Evolutionary conservation across 1,284 basidiomycete genomes (phyloP), one percentile per base, ranked within the genome.

Genomic region (Golubevia sp.): DNA sequence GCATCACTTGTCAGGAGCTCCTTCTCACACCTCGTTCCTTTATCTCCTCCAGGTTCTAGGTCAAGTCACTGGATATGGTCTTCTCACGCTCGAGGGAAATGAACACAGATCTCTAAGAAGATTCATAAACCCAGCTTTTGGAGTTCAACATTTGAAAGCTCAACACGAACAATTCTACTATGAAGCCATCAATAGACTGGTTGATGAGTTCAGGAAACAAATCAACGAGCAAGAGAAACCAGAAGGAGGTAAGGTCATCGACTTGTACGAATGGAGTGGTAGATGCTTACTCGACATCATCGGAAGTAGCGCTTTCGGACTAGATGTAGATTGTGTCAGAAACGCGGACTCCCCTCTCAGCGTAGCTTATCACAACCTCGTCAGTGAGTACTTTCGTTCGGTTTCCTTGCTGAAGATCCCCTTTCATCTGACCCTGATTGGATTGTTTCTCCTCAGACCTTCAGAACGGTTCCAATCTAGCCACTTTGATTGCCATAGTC

Each of bases 101-200:
- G 70, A 66, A 27, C 74, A 77, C 56, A 62, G 63, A 34, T 68
- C 68, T 58, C 66, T 77, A 62, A 57, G 74, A n/a, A 68, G 70
- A 59, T 73, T 64, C 20, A 74, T 77, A 73, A 77, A 77, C 56
- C 71, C 66, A 8, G 74, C 74, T 4, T 77, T 77, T 53, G 67
- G 70, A 24, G 57, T 75, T 48, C 70, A 65, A 49, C 67, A 70
- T 38, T 59, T 77, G 7, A 66, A 73, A 55, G 70, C 15, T n/a
- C 49, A 20, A 48, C 21, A 27, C 3, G 15, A 23, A 20, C 52
- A 72, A 2, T 61, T 69, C n/a, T 77, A 77, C 68, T 70, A 75
- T 44, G 60, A 59, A 25, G 68, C 70, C 52, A 62, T 74, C 53
- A 67, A 70, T 15, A 65, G 64, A 0, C 24, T 77, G 11, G 63